Evolutionary conservation across 441 rosid genomes (phyloP).

Genomic region (Populus tomentosa): DNA sequence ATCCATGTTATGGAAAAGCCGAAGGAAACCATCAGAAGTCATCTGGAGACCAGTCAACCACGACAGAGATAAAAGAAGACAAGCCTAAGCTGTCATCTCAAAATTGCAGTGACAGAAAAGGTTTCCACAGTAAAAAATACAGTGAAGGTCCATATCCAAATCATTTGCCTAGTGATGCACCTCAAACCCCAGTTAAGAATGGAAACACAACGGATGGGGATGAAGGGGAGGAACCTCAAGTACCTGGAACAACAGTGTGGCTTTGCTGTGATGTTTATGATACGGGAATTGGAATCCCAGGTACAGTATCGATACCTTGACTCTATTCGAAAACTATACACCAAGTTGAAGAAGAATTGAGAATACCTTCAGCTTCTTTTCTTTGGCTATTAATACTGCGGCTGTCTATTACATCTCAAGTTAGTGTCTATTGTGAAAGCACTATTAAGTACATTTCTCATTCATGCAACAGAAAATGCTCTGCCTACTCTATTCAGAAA

Average conservation of each 20-base stretch:
- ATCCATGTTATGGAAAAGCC: constrained; percentile 47
- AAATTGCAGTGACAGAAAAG: constrained; percentile 22
- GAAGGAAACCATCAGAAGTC: constrained; percentile 33
- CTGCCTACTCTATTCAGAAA: constrained; percentile 73
- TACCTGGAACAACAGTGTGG: constrained; percentile 66
- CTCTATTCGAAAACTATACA: background rate
- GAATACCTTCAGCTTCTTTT: background rate
- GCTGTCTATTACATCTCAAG: background rate
- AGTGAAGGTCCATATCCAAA: constrained; percentile 17
- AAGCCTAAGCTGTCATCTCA: constrained; percentile 20
- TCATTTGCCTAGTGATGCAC: constrained; percentile 23
- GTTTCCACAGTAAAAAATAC: constrained; percentile 12
- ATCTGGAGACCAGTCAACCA: constrained; percentile 21
- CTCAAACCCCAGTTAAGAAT: constrained; percentile 22
- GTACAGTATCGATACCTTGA: constrained; percentile 21
- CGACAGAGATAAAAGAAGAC: constrained; percentile 28
- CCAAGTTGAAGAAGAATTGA: background rate
- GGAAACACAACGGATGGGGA: constrained; percentile 29
- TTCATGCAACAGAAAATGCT: constrained; percentile 62
- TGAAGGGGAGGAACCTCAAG: constrained; percentile 32
- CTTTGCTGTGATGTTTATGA: constrained; percentile 85
- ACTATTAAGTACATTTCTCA: constrained; percentile 6
- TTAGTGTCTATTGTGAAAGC: background rate
- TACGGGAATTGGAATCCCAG: constrained; percentile 98
- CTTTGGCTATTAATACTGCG: background rate